Evolutionary conservation across 345 rosid genomes (phyloP).

Genomic region (Moricandia arvensis): DNA sequence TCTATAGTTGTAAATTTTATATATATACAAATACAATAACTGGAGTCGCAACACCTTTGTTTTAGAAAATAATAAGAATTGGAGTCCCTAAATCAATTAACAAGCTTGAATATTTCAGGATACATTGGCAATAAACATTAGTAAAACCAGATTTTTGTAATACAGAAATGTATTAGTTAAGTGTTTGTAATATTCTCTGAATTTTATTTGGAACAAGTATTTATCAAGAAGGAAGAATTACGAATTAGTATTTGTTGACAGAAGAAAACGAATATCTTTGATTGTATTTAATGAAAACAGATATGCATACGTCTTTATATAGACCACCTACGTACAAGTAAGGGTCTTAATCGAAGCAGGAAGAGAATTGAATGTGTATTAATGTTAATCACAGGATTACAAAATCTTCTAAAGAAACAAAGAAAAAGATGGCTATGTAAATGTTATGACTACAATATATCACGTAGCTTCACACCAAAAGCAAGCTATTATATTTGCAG

Average conservation of each 20-base stretch:
- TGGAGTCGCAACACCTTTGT: background rate
- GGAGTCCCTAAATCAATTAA: background rate
- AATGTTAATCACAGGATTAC: conserved; percentile 38
- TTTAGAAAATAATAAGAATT: background rate
- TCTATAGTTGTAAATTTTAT: background rate
- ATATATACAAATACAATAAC: background rate
- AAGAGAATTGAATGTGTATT: conserved; percentile 25
- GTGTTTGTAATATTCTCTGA: background rate
- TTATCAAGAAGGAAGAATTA: background rate
- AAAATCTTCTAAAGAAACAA: background rate
- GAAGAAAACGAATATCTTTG: background rate
- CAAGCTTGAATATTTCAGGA: background rate
- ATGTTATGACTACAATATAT: conserved; percentile 17
- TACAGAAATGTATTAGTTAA: background rate
- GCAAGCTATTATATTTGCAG: conserved; percentile 27
- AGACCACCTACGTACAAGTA: conserved; percentile 7
- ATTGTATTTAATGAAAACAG: conserved; percentile 1
- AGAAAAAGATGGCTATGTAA: conserved; percentile 21
- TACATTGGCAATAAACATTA: background rate
- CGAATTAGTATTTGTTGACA: background rate
- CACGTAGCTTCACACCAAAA: conserved; percentile 38
- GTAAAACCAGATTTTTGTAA: background rate
- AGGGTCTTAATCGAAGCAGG: conserved; percentile 35
- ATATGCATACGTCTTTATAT: too few species aligned
- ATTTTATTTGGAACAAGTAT: background rate